Evolutionary conservation across 2,329 filamentous ascomycete species (phyloP), one percentile per base, ranked within the genome.

Genomic region (Stemphylium vesicarium): DNA sequence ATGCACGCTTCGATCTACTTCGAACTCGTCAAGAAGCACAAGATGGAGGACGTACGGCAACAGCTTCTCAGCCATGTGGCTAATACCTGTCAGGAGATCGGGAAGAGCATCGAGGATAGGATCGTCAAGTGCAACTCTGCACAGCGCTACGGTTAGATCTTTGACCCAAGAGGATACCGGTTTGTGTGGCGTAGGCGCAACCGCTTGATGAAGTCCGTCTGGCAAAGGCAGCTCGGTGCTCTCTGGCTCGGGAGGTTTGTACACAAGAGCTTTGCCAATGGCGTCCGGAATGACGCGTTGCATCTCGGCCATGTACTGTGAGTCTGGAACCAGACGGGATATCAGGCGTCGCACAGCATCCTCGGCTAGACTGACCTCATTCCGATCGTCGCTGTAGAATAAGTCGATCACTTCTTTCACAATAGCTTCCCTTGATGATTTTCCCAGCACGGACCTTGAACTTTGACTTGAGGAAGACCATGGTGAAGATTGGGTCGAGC

Each of bases 21-120:
- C 82, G n/a, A 84, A 76, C 65, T 94, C 88, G 36, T 85, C 83
- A 1, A 87, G 79, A 0, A 99, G 81, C 13, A 92, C 86, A 37
- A 96, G 80, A 74, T 99, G 96, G 3, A 96, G 79, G 48, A 98
- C 84, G 62, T 91, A 96, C 0, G 93, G 92, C 44, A 98, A 88
- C 0, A 91, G 81, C 37, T 87, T 84, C 56, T 88, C 84, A 0
- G 92, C 89, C 68, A 97, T 87, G 0, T 85, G 84, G 36, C 85
- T 82, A 22, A 94, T 85, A 11, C 82, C 81, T 11, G 79, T 75
- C 4, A 97, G 78, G 35, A 95, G 82, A 4, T 85, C 84, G 1
- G 84, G 80, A 20, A 98, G 76, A 2, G 88, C 84, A 10, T 84
- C 84, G 36, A 97, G 80, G 2, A 96, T 80, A 12, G 88, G 84